Base-by-base conservation (phyloP, 1,284 basidiomycete genomes). In the Grifola frondosa region DNA sequence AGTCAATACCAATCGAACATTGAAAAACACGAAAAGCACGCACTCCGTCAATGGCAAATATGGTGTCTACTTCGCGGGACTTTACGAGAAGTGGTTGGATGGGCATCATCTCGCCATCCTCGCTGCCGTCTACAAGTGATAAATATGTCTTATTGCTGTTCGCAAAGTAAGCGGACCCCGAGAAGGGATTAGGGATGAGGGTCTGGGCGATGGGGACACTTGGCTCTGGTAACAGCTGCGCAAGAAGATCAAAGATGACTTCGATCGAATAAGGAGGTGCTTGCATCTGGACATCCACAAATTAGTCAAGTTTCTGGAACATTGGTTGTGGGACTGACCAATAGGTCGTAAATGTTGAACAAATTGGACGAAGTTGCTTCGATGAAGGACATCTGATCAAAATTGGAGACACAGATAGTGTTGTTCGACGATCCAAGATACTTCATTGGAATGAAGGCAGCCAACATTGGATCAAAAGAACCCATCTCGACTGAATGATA, bases 171-270 rank as follows among this genome's bases (percentile, higher is more conserved):
- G n/a, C n/a, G n/a, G n/a, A n/a, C 11, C 69, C 70, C 29, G 60
- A 58, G 62, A 77, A 77, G 3, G 75, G 62, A 47, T 77, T 77
- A 9, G 71, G 71, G 42, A 60, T 59, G 11, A 43, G 45, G 0
- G 60, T 59, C 1, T 44, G 13, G 31, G 49, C 51, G n/a, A 49
- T 42, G 6, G 48, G 48, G 31, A 53, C 40, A 9, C 37, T 41
- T 2, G 23, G 23, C 38, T 49, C 36, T 3, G 51, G 45, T 13
- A 49, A 21, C 4, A 30, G n/a, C 15, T 40, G 9, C 11, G 40
- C 29, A 19, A 53, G 21, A 19, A 30, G 37, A 8, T 21, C 23
- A 17, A 53, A 45, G 30, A 53, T 46, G 6, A 43, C 34, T 0
- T 48, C 51, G 12, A 49, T 24, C 8, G 42, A n/a, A 2, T 63